Evolutionary conservation across 2,329 filamentous ascomycete genomes (phyloP).

Genomic region (Ustulina deusta): DNA sequence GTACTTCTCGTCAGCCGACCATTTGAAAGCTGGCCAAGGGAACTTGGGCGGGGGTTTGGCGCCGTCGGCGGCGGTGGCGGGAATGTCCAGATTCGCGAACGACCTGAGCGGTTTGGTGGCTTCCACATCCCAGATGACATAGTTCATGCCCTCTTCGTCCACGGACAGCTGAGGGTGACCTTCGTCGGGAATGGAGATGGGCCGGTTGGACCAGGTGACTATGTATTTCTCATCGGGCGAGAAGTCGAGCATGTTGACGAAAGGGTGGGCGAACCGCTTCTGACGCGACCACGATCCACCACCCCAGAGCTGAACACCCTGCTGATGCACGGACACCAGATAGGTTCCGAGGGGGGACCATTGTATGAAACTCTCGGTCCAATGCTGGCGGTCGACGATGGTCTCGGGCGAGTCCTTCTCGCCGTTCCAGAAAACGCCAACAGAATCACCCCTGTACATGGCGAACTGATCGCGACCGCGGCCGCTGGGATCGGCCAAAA

Average conservation of each 20-base stretch:
- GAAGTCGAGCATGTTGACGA: conserved; percentile 95
- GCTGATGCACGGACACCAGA: conserved; percentile 92
- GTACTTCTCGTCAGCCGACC: conserved; percentile 97
- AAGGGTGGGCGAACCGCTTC: conserved; percentile 93
- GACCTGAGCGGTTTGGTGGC: conserved; percentile 91
- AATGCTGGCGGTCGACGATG: conserved; percentile 91
- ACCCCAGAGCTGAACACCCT: conserved; percentile 98
- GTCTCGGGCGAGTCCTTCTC: conserved; percentile 90
- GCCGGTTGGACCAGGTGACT: conserved; percentile 95
- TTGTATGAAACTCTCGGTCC: conserved; percentile 98
- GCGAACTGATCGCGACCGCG: conserved; percentile 95
- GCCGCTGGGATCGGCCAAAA: conserved; percentile 82
- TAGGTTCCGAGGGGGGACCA: conserved; percentile 97
- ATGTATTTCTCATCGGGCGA: conserved; percentile 93
- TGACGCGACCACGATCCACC: conserved; percentile 89
- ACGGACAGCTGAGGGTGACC: conserved; percentile 85
- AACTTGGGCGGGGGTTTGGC: conserved; percentile 84
- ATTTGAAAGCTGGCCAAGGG: conserved; percentile 99
- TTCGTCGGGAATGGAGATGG: conserved; percentile 90
- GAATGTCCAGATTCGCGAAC: conserved; percentile 88
- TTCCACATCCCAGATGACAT: conserved; percentile 97
- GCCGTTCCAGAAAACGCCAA: conserved; percentile 98
- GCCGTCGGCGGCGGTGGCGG: conserved; percentile 71
- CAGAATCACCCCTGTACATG: conserved; percentile 91
- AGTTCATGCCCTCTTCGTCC: conserved; percentile 99